Conservation (phyloP, 805 yeast species). For the Teunomyces barrocoloradensis region DNA sequence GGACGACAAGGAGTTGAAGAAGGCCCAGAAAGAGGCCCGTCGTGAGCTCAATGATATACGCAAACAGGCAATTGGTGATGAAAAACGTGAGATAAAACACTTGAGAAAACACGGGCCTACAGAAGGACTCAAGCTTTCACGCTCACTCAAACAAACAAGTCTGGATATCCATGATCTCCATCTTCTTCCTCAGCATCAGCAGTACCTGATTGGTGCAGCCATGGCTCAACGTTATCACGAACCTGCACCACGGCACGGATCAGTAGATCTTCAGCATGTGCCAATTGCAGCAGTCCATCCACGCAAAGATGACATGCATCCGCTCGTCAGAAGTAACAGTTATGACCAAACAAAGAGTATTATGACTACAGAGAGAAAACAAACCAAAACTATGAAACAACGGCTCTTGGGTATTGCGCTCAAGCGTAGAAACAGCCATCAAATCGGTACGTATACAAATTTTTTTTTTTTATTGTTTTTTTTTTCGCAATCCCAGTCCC, state of each 20-base stretch:
- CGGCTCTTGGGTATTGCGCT: slow-evolving; percentile 13
- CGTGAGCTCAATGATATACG: background rate
- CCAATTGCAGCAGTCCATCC: background rate
- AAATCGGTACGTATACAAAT: slow-evolving; percentile 32
- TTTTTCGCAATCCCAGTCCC: background rate
- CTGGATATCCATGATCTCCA: slow-evolving; percentile 4
- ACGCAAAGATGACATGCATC: slow-evolving; percentile 1
- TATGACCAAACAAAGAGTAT: slow-evolving; percentile 39
- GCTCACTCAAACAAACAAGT: slow-evolving; percentile 1
- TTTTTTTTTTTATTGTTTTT: slow-evolving; percentile 3
- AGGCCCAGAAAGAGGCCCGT: background rate
- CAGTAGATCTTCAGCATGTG: background rate
- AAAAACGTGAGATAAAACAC: background rate
- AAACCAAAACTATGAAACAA: background rate
- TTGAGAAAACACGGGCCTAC: background rate
- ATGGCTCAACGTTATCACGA: background rate
- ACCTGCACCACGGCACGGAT: slow-evolving; percentile 1
- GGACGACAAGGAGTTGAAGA: slow-evolving; percentile 3
- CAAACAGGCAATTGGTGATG: background rate
- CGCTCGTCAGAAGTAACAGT: slow-evolving; percentile 19
- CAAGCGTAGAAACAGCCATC: slow-evolving; percentile 20
- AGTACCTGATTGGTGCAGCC: background rate
- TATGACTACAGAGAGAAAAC: slow-evolving; percentile 27
- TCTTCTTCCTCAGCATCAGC: background rate
- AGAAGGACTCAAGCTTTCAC: slow-evolving; percentile 1